Percentiles rank a stretch among this genome's conserved stretches.
These are phyloP conservation scores for Verticillium klebahnii DNA, from an alignment of 2,329 filamentous ascomycete species.

Conservation along the genomic window DNA sequence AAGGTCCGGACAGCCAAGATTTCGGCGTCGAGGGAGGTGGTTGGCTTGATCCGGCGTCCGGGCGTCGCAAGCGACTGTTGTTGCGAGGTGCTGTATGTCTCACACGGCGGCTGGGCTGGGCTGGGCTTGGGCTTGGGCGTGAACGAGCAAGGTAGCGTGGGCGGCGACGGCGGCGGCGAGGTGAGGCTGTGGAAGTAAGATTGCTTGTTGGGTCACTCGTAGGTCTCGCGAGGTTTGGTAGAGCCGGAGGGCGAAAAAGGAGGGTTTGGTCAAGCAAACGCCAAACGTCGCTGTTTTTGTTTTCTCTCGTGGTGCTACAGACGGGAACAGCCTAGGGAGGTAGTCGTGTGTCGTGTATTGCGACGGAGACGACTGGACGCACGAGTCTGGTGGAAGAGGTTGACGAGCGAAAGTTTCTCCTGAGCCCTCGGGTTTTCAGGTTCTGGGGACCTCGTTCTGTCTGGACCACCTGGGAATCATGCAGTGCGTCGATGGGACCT, in stretches of 20 bases:
- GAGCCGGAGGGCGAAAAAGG: background rate
- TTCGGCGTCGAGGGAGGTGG: background rate
- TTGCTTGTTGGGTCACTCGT: background rate
- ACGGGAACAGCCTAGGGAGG: background rate
- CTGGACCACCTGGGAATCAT: background rate
- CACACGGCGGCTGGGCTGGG: background rate
- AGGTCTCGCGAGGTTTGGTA: background rate
- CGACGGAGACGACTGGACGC: background rate
- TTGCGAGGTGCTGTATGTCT: background rate
- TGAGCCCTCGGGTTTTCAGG: background rate
- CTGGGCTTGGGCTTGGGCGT: background rate
- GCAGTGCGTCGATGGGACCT: background rate
- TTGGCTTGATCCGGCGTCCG: background rate
- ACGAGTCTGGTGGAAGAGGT: background rate
- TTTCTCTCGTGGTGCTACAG: background rate
- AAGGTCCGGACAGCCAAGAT: background rate
- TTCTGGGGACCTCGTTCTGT: background rate
- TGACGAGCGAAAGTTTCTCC: background rate
- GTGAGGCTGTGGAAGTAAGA: background rate
- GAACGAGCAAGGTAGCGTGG: background rate
- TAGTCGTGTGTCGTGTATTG: background rate
- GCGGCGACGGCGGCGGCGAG: background rate
- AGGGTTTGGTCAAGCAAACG: background rate
- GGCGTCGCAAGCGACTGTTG: background rate
- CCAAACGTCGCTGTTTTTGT: background rate